These are phyloP conservation scores for Stereum hirsutum DNA, from an alignment of 1,284 basidiomycete species.

Conservation along the genomic window DNA sequence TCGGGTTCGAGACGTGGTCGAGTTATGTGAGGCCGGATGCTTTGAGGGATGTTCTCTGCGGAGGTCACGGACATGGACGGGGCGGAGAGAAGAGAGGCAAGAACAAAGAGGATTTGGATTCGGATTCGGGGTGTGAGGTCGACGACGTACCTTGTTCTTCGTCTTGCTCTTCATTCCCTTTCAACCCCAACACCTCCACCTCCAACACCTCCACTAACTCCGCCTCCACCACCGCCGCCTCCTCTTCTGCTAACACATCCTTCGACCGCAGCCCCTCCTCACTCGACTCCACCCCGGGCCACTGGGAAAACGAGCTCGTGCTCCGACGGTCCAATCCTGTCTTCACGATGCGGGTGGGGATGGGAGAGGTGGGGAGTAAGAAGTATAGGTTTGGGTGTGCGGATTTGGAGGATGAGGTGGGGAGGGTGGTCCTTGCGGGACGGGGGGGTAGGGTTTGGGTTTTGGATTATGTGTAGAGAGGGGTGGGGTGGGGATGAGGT, in stretches of 20 bases:
- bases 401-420: conserved; percentile 26
- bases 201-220: too few species aligned
- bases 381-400: conserved; percentile 21
- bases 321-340: conserved; percentile 19
- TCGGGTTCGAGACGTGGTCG: conserved; percentile 22
- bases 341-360: conserved; percentile 23
- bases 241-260: too few species aligned
- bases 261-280: neutral
- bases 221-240: too few species aligned
- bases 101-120: too few species aligned
- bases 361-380: conserved; percentile 23
- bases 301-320: conserved; percentile 11
- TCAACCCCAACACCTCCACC: too few species aligned
- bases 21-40: conserved; percentile 3
- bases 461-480: conserved; percentile 25
- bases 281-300: neutral
- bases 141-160: too few species aligned
- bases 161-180: too few species aligned
- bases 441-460: conserved; percentile 23
- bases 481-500: neutral
- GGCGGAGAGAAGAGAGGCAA: conserved; percentile 12
- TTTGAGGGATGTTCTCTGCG: too few species aligned
- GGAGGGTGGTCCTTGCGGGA: conserved; percentile 26
- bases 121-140: too few species aligned
- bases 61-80: too few species aligned